Base-by-base conservation (phyloP, 768 basidiomycete species). In the Astraeus odoratus region DNA sequence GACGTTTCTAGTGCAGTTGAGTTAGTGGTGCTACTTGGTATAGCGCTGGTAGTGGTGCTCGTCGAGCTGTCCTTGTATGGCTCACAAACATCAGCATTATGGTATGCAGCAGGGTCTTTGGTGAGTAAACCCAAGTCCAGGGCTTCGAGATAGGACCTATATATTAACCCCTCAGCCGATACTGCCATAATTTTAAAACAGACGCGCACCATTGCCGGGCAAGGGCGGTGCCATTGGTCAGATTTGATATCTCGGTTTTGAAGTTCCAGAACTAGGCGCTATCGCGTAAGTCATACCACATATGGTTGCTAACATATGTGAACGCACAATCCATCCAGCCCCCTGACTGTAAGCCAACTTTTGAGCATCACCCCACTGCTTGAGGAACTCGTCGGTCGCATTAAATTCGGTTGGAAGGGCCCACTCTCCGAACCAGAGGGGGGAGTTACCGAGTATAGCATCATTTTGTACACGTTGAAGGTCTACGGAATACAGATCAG, bases 311-410 rank as follows among this genome's bases (percentile, higher is more conserved):
- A 7, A 30, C 23, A 39, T 23, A 31, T 22, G 39, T 23, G 19
- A 37, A 69, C 79, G 63, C 51, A 83, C 81, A 33, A 85, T 70
- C 82, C 83, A 86, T 22, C 83, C 83, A 2, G 73, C 71, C 26
- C 72, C 70, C 48, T 81, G 62, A 43, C 72, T 70, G 43, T 85
- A 86, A 1, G 74, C 68, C 30, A 77, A 61, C 58, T 86, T 86
- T 60, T 86, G 84, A 20, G 84, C 81, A 52, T 86, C 85, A 9
- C 82, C 84, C 84, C 84, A 86, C 55, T 81, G 63, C 46, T 41
- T 49, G 34, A 86, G 59, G 67, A 86, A 86, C 0, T 57, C 72
- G 42, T 84, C 73, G 2, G 78, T 75, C 4, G 83, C 79, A n/a
- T 52, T 31, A 60, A 85, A 86, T 48, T 83, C 70, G 1, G 83